Base-by-base conservation (phyloP, 768 basidiomycete species). In the Auriscalpium microsporum region DNA sequence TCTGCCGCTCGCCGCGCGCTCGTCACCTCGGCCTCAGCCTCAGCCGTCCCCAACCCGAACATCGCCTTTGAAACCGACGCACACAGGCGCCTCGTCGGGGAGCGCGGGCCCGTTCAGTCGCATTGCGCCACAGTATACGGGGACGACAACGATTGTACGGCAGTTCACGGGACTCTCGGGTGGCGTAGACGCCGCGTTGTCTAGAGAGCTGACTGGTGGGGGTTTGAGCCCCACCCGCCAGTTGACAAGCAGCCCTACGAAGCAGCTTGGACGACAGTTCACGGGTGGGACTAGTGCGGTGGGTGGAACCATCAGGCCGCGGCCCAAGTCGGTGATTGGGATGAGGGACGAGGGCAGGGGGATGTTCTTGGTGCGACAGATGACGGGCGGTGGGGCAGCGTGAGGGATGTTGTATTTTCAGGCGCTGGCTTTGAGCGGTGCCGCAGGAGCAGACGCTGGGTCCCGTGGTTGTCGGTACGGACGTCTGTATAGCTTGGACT, bases 251-350 rank as follows among this genome's bases (percentile, higher is more conserved):
- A 89, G 86, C 58, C 86, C 90, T 11, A 88, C 86, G 36, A 90
- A 89, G 65, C 81, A 84, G 61, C 56, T 84, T 50, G 78, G 68
- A n/a, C 64, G 69, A 0, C 65, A 67, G 10, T 65, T 76, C 37
- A 71, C 72, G 11, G 72, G 74, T 8, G 57, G 59, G 11, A 21
- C 21, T 21, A 54, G 62, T 10, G 63, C 54, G 1, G 67, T 63
- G 38, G 52, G 54, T n/a, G 65, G 67, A 14, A 66, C 71, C 17
- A 56, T 56, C 10, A 68, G 67, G 49, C 81, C 86, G 9, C 72
- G 90, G 53, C 89, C 90, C 10, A 89, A 86, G 75, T 89, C 86
- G 63, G 84, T 87, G 23, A 81, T 86, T 54, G 87, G 86, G 13
- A 81, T 85, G 69, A 75, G 87, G 33, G 87, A 87, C 59, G 86